These are phyloP conservation scores for Bipolaris sorokiniana DNA, from an alignment of 2,329 filamentous ascomycete genomes.

Conservation along the genomic window DNA sequence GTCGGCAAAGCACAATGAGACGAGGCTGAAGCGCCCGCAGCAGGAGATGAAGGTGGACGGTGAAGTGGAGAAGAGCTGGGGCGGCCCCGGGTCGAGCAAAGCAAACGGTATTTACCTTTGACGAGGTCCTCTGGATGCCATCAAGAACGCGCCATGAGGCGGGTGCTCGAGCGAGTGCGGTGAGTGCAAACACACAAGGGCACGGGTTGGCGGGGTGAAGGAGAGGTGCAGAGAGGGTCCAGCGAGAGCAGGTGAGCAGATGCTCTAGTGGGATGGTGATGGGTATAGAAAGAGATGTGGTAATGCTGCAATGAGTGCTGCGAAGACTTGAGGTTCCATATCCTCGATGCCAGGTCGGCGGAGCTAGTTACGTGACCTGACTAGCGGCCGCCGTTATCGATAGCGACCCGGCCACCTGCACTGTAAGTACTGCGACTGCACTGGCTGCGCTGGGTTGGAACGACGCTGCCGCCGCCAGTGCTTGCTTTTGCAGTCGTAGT, in stretches of 20 bases:
- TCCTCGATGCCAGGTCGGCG: slow-evolving; percentile 10
- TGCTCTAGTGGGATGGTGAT: slow-evolving; percentile 11
- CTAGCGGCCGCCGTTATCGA: slow-evolving; percentile 15
- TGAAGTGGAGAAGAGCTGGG: slow-evolving; percentile 10
- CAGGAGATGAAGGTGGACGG: slow-evolving; percentile 12
- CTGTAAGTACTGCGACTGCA: background rate
- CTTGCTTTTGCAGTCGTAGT: too few relatives aligned
- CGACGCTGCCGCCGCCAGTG: too few relatives aligned
- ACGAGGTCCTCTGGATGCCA: slow-evolving; percentile 38
- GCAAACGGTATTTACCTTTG: slow-evolving; percentile 28
- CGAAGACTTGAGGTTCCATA: slow-evolving; percentile 11
- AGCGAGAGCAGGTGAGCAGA: slow-evolving; percentile 18
- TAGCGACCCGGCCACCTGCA: background rate
- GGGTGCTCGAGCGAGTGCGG: slow-evolving; percentile 47
- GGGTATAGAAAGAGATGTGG: slow-evolving; percentile 19
- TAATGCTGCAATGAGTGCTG: slow-evolving; percentile 14
- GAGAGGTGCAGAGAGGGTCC: slow-evolving; percentile 10
- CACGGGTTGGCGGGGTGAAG: slow-evolving; percentile 6
- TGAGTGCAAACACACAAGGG: slow-evolving; percentile 29
- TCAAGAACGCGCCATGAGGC: slow-evolving; percentile 48
- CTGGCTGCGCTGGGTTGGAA: background rate
- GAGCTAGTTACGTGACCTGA: slow-evolving; percentile 19
- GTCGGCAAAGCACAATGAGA: slow-evolving; percentile 31
- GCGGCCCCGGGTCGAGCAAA: slow-evolving; percentile 26
- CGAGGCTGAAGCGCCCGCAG: slow-evolving; percentile 19